phyloP scores from a whole-genome alignment of 23 red algal genomes.

The Cyanidium caldarium region DNA sequence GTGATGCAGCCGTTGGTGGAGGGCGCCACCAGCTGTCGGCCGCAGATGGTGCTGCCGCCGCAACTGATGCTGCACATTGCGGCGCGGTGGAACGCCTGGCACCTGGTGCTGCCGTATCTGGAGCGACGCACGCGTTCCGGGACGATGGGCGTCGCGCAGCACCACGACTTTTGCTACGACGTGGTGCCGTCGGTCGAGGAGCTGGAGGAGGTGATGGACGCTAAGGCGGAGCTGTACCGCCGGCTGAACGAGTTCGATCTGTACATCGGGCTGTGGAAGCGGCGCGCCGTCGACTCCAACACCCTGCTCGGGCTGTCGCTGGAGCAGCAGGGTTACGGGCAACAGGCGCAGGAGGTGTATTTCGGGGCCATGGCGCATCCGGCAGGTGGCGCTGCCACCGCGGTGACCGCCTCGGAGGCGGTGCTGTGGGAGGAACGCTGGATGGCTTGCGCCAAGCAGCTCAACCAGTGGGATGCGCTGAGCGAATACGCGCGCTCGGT shows the following conservation, averaged over 20 bases:
- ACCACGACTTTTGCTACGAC: not conserved
- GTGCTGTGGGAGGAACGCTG: slow-evolving; percentile 73
- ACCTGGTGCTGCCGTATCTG: slow-evolving; percentile 30
- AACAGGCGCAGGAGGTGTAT: slow-evolving; percentile 41
- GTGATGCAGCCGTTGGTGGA: slow-evolving; percentile 48
- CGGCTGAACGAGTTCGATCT: slow-evolving; percentile 57
- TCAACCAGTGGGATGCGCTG: slow-evolving; percentile 90
- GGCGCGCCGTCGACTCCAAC: not conserved
- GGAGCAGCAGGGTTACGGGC: slow-evolving; percentile 36
- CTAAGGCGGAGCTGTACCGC: slow-evolving; percentile 31
- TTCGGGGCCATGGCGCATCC: slow-evolving; percentile 22
- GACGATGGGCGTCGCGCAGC: not conserved
- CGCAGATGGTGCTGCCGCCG: slow-evolving; percentile 22
- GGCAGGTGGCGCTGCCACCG: not conserved
- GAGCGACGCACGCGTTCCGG: slow-evolving; percentile 13
- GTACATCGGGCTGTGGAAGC: slow-evolving; percentile 45
- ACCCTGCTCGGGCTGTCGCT: slow-evolving; percentile 29
- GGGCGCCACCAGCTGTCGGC: slow-evolving; percentile 14
- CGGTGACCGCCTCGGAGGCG: slow-evolving; percentile 10
- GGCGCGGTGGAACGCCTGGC: slow-evolving; percentile 64
- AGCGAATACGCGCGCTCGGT: slow-evolving; percentile 73
- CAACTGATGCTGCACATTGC: slow-evolving; percentile 33
- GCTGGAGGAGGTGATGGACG: slow-evolving; percentile 46
- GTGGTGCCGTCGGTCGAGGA: slow-evolving; percentile 9
- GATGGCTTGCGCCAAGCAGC: slow-evolving; percentile 69